These are phyloP conservation scores for Cladosporium sp. DNA, from an alignment of 2,329 filamentous ascomycete species.

Conservation along the genomic window DNA sequence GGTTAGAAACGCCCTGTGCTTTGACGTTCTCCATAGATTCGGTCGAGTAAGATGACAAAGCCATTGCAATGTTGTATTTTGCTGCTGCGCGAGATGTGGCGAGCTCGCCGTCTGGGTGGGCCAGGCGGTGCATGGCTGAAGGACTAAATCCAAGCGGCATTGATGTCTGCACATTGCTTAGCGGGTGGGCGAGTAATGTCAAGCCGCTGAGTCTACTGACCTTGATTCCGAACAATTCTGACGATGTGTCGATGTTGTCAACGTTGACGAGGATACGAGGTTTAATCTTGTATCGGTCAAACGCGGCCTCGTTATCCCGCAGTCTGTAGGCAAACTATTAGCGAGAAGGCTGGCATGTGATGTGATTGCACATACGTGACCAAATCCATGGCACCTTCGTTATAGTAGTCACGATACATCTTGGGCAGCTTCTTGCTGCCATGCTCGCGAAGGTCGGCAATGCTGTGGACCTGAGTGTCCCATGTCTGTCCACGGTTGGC, in stretches of 20 bases:
- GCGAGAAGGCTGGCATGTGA: slow-evolving; percentile 34
- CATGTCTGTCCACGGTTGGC: slow-evolving; percentile 14
- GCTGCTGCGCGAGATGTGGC: slow-evolving; percentile 47
- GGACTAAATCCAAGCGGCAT: slow-evolving; percentile 53
- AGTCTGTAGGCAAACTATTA: slow-evolving; percentile 33
- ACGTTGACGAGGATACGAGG: slow-evolving; percentile 37
- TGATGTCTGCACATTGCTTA: not conserved
- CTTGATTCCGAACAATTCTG: slow-evolving; percentile 42
- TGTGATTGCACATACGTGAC: not conserved
- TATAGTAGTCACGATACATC: slow-evolving; percentile 33
- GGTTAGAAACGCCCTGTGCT: slow-evolving; percentile 36
- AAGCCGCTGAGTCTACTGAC: slow-evolving; percentile 31
- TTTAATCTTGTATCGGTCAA: slow-evolving; percentile 41
- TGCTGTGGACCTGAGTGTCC: slow-evolving; percentile 17
- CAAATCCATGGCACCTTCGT: slow-evolving; percentile 29
- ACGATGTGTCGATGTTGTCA: slow-evolving; percentile 36
- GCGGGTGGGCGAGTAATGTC: not conserved
- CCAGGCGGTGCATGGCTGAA: slow-evolving; percentile 49
- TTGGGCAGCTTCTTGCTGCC: slow-evolving; percentile 16
- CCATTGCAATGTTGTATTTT: slow-evolving; percentile 43
- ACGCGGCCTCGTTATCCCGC: slow-evolving; percentile 50
- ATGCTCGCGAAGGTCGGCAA: slow-evolving; percentile 13
- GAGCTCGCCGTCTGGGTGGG: slow-evolving; percentile 49
- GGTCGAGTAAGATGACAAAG: slow-evolving; percentile 46
- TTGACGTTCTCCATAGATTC: slow-evolving; percentile 49